Evolutionary conservation across 2,329 filamentous ascomycete species (phyloP).

Genomic region (Amauroascus verrucosus): DNA sequence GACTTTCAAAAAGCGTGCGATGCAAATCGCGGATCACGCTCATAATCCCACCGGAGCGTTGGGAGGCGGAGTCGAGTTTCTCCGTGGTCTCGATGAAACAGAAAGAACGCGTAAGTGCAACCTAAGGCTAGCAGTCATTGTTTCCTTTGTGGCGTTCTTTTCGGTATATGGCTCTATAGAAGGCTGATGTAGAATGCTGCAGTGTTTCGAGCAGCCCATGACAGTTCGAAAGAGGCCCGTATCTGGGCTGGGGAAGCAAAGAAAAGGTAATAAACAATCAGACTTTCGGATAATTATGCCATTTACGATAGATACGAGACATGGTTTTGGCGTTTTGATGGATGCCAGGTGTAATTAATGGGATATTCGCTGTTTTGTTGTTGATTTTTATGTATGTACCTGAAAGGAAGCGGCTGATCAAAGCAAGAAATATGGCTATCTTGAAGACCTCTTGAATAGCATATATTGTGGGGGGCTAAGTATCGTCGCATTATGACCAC

Average conservation of each 20-base stretch:
- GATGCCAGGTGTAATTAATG: neutral
- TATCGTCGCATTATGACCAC: too few relatives aligned
- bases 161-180: conserved; percentile 3
- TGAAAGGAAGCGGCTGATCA: too few relatives aligned
- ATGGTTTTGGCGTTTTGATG: neutral
- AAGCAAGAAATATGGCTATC: too few relatives aligned
- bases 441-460: too few relatives aligned
- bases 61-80: conserved; percentile 63
- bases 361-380: too few relatives aligned
- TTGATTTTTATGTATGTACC: too few relatives aligned
- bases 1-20: conserved; percentile 71
- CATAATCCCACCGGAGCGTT: conserved; percentile 67
- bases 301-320: neutral
- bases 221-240: conserved; percentile 59
- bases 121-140: too few relatives aligned
- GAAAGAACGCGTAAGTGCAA: conserved; percentile 56
- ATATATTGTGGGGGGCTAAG: too few relatives aligned
- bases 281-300: too few relatives aligned
- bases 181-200: neutral
- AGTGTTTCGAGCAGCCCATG: conserved; percentile 65
- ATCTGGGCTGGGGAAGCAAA: conserved; percentile 59
- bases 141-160: neutral
- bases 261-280: conserved; percentile 26
- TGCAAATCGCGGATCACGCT: conserved; percentile 78
- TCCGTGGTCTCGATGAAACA: conserved; percentile 79